A percentile compares a stretch with the other conserved stretches of the same genome.
Conservation (phyloP, 257 asterid species). For the Voacanga thouarsii region DNA sequence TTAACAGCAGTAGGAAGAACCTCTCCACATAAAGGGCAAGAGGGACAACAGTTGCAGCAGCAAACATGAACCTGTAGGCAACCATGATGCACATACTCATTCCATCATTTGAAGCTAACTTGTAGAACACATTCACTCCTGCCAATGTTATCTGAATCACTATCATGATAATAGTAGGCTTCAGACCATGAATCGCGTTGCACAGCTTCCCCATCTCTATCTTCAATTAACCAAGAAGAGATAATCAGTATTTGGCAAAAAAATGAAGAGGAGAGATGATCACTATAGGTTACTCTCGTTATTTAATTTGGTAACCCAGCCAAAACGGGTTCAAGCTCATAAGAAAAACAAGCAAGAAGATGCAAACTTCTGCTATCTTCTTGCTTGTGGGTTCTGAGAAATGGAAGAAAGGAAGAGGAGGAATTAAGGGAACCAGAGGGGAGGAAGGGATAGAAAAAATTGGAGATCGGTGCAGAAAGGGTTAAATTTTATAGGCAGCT, state of each 20-base stretch:
- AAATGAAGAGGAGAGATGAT: too few species aligned
- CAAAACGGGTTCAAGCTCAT: background rate
- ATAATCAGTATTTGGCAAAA: too few species aligned
- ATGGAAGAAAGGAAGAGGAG: background rate
- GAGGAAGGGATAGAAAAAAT: background rate
- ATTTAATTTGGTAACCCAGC: too few species aligned
- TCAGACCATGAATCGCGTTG: slow-evolving; percentile 42
- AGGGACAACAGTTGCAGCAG: slow-evolving; percentile 48
- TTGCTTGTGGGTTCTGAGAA: background rate
- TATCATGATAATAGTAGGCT: slow-evolving; percentile 61
- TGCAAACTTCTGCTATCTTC: background rate
- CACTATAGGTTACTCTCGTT: too few species aligned
- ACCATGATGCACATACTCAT: slow-evolving; percentile 47
- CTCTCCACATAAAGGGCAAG: slow-evolving; percentile 62
- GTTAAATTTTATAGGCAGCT: background rate
- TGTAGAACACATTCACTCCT: slow-evolving; percentile 45
- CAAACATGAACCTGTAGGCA: slow-evolving; percentile 66
- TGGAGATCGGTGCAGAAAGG: background rate
- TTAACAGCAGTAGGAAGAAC: slow-evolving; percentile 6
- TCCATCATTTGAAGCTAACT: slow-evolving; percentile 48
- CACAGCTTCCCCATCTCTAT: slow-evolving; percentile 32
- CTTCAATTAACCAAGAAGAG: background rate
- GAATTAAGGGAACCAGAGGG: background rate
- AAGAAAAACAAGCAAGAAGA: background rate
- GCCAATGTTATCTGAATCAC: slow-evolving; percentile 34